A percentile compares a stretch with the other conserved stretches of the same genome.
Evolutionary conservation across 495 filamentous ascomycete species (phyloP).

Genomic region (Penicillium ucsense): DNA sequence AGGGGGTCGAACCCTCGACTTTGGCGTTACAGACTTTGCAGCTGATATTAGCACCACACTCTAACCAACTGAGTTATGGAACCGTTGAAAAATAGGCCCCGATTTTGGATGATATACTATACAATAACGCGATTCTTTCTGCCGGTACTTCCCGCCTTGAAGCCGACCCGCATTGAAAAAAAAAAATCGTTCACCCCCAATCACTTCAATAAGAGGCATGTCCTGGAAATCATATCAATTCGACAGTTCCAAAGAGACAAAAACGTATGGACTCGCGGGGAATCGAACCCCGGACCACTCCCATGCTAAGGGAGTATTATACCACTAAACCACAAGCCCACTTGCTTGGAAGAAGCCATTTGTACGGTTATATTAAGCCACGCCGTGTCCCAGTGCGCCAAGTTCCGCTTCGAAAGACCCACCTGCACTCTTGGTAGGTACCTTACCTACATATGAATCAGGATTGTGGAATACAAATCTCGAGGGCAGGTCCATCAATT

Average conservation of each 20-base stretch:
- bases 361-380: too few species aligned
- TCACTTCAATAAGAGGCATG: background rate
- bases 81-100: background rate
- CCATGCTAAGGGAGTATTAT: conserved; percentile 40
- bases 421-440: too few species aligned
- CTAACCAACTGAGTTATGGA: conserved; percentile 19
- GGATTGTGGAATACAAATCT: too few species aligned
- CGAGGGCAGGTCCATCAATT: too few species aligned
- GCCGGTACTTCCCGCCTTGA: background rate
- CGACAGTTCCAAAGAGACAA: background rate
- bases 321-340: conserved; percentile 39
- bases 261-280: conserved; percentile 39
- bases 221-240: background rate
- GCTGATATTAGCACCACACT: conserved; percentile 12
- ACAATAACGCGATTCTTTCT: too few species aligned
- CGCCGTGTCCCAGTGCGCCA: too few species aligned
- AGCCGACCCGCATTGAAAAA: background rate
- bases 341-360: conserved; percentile 1
- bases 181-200: background rate
- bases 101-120: too few species aligned
- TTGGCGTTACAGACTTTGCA: conserved; percentile 3
- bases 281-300: conserved; percentile 51
- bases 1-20: conserved; percentile 15
- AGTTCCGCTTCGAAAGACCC: too few species aligned
- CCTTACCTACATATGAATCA: too few species aligned